A percentile compares a stretch with the other conserved stretches of the same genome.
These are phyloP conservation scores for Millerozyma acaciae DNA, from an alignment of 805 yeast species.

Conservation along the genomic window DNA sequence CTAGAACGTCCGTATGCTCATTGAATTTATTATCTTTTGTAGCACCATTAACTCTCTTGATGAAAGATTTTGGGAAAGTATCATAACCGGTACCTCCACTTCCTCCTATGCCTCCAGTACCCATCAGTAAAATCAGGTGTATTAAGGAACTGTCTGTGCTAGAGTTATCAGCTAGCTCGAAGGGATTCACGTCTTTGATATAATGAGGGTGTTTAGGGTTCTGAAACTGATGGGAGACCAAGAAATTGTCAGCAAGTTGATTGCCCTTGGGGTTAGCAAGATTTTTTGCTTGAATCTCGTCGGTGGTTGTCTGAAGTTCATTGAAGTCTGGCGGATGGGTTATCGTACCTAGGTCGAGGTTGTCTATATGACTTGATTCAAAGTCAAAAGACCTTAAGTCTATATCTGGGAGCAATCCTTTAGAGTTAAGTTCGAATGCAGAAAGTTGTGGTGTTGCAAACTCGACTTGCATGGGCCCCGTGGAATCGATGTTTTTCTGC, in stretches of 20 bases:
- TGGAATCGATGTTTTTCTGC: constrained; percentile 22
- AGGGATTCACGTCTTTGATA: constrained; percentile 38
- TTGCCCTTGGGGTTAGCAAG: constrained; percentile 5
- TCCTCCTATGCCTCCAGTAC: too few species aligned
- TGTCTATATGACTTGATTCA: constrained; percentile 27
- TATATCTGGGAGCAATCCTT: constrained; percentile 27
- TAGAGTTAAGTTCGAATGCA: constrained; percentile 40
- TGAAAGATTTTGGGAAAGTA: too few species aligned
- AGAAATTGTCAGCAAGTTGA: constrained; percentile 16
- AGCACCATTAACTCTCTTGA: too few species aligned
- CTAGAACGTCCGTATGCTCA: too few species aligned
- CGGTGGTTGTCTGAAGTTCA: neutral
- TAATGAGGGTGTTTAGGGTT: constrained; percentile 38
- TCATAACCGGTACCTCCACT: too few species aligned
- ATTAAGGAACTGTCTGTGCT: too few species aligned
- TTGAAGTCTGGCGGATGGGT: constrained; percentile 1
- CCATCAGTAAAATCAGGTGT: too few species aligned
- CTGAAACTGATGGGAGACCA: constrained; percentile 25
- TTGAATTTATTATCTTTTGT: too few species aligned
- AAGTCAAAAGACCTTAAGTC: constrained; percentile 35
- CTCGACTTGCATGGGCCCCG: constrained; percentile 67
- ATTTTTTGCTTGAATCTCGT: neutral
- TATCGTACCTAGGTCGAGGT: constrained; percentile 21
- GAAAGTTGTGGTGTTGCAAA: constrained; percentile 77
- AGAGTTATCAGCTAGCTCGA: constrained; percentile 32